These are phyloP conservation scores for Venturiaceae sp. DNA, from an alignment of 2,329 filamentous ascomycete genomes.

Conservation along the genomic window DNA sequence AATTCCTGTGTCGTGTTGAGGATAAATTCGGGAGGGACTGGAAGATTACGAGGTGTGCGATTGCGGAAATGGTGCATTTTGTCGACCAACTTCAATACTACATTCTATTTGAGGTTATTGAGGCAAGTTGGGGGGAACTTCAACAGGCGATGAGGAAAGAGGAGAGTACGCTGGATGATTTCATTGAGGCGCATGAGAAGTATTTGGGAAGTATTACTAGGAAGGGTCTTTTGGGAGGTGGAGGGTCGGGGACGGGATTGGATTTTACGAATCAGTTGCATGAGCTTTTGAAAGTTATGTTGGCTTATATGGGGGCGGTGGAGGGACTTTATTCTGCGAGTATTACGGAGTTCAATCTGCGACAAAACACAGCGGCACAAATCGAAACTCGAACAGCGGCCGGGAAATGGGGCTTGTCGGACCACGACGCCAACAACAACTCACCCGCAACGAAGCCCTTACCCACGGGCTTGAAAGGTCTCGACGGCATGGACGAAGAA, in stretches of 20 bases:
- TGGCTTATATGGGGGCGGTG: conserved; percentile 84
- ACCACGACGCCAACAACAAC: conserved; percentile 39
- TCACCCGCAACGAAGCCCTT: conserved; percentile 13
- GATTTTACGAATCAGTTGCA: conserved; percentile 86
- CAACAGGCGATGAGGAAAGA: conserved; percentile 75
- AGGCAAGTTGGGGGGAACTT: conserved; percentile 87
- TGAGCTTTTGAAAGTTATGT: conserved; percentile 88
- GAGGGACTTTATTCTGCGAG: conserved; percentile 93
- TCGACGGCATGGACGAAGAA: conserved; percentile 30
- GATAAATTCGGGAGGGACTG: conserved; percentile 68
- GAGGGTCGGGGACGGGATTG: conserved; percentile 24
- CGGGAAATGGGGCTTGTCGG: conserved; percentile 54
- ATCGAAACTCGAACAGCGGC: conserved; percentile 57
- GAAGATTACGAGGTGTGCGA: conserved; percentile 79
- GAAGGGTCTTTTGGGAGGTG: conserved; percentile 66
- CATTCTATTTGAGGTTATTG: conserved; percentile 96
- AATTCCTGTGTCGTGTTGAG: conserved; percentile 73
- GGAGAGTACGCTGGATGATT: conserved; percentile 84
- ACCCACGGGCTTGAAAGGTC: conserved; percentile 11
- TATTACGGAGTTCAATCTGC: conserved; percentile 83
- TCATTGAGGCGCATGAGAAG: conserved; percentile 82
- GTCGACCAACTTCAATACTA: conserved; percentile 97
- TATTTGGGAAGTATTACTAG: conserved; percentile 93
- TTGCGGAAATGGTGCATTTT: conserved; percentile 98
- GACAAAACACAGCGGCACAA: conserved; percentile 75